Evolutionary conservation across 1,284 basidiomycete genomes (phyloP), one percentile per base, ranked within the genome.

Genomic region (Xerocomus nothofagi): DNA sequence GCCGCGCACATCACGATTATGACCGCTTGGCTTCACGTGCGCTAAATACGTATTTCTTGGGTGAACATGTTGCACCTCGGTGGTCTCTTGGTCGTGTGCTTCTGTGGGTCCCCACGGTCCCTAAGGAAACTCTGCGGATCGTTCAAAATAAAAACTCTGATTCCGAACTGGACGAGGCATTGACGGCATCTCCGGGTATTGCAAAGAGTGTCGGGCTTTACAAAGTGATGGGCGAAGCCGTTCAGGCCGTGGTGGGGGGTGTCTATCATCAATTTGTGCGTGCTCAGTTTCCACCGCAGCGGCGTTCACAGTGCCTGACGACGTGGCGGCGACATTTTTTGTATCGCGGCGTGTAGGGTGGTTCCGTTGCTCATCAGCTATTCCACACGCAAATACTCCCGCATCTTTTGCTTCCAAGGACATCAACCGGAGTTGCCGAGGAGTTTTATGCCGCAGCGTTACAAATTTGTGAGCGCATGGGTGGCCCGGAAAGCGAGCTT

Each of bases 181-280:
- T 70, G 47, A 26, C 38, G 1, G 49, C 47, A 44, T 59, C 62
- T 38, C 61, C 65, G 23, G 47, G 60, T 50, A 63, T 76, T 10
- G 61, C 78, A 46, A 69, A 69, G 54, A 75, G 75, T 44, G 77
- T 84, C 1, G 88, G 88, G 3, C 62, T 90, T 54, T 86, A 85
- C 62, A 91, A 90, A 62, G 80, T 91, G 23, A 79, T 86, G 60
- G 88, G 89, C 6, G 82, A 86, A 46, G 76, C 82, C 0, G 85
- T 91, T 3, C 80, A 86, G 56, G 88, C 86, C 1, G 73, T 90
- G n/a, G 67, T 90, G 29, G 88, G 88, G 23, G 87, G 83, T 2
- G 77, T 90, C 11, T 89, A 81, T 61, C 80, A 86, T 59, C 86
- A 91, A 72, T 88, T 84, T 65, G 88, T 91, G 59, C 57, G 86